Percentiles rank a stretch among this genome's conserved stretches.
phyloP scores from a whole-genome alignment of 495 filamentous ascomycete species.

The Barbatosphaeria neglecta region DNA sequence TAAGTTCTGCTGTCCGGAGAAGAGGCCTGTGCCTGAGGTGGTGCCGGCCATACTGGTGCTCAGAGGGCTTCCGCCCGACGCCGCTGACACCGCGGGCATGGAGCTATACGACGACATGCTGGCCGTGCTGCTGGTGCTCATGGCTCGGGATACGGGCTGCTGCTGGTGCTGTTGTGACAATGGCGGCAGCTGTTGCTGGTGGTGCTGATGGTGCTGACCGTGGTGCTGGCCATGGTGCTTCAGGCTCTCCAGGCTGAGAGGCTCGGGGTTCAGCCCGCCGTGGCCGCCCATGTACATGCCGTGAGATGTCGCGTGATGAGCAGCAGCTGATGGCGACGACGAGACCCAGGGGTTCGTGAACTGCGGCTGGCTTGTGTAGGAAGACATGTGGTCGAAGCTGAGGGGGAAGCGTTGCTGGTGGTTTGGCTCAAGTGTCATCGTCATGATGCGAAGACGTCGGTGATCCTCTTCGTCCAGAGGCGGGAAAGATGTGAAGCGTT shows the following conservation, averaged over 20 bases:
- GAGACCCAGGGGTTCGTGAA: constrained; percentile 90
- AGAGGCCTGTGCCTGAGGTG: constrained; percentile 18
- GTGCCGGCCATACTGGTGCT: constrained; percentile 29
- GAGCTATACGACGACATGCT: constrained; percentile 62
- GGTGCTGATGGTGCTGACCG: neutral
- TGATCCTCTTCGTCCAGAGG: neutral
- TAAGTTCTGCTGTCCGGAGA: constrained; percentile 46
- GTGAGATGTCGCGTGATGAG: constrained; percentile 31
- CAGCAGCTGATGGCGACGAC: constrained; percentile 16
- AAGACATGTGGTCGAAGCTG: constrained; percentile 65
- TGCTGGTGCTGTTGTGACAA: constrained; percentile 18
- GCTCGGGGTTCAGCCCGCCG: constrained; percentile 13
- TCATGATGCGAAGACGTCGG: constrained; percentile 39
- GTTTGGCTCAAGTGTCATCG: constrained; percentile 78
- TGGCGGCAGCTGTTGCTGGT: constrained; percentile 5
- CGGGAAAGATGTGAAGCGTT: neutral
- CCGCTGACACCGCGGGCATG: constrained; percentile 50
- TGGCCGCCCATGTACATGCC: constrained; percentile 40
- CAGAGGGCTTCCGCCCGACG: constrained; percentile 63
- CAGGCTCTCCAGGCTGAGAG: constrained; percentile 34
- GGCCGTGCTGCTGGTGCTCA: constrained; percentile 44
- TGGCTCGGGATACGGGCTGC: constrained; percentile 40
- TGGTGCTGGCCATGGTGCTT: constrained; percentile 25
- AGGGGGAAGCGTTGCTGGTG: constrained; percentile 65
- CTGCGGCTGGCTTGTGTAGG: constrained; percentile 54